phyloP scores from a whole-genome alignment of 768 basidiomycete genomes.

The Pholiota molesta region DNA sequence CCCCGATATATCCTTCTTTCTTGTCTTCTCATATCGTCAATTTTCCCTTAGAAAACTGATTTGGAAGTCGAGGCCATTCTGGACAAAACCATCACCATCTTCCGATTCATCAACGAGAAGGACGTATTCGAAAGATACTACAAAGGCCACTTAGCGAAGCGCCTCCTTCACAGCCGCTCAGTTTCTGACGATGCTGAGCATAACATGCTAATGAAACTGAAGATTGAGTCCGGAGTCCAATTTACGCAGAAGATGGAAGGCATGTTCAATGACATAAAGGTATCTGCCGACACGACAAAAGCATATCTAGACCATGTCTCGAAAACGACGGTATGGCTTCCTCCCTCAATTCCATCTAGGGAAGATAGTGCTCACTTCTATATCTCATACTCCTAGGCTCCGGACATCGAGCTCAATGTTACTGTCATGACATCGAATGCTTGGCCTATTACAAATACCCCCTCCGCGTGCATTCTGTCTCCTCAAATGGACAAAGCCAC shows the following conservation, averaged over 20 bases:
- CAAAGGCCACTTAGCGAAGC: conserved; percentile 93
- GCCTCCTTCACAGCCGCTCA: conserved; percentile 83
- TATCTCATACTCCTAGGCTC: conserved; percentile 48
- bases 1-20: not conserved
- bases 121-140: conserved; percentile 99
- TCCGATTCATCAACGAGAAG: conserved; percentile 93
- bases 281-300: conserved; percentile 81
- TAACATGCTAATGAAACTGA: conserved; percentile 96
- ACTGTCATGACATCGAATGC: conserved; percentile 96
- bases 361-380: conserved; percentile 10
- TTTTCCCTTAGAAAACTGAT: conserved; percentile 82
- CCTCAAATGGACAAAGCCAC: conserved; percentile 61
- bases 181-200: conserved; percentile 98
- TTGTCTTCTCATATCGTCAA: conserved; percentile 8
- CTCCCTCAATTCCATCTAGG: conserved; percentile 4
- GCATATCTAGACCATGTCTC: conserved; percentile 68
- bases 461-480: conserved; percentile 70
- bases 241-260: conserved; percentile 98
- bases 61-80: conserved; percentile 85
- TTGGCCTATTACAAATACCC: conserved; percentile 84
- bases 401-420: conserved; percentile 80
- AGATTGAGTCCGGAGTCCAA: conserved; percentile 93
- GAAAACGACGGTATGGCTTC: conserved; percentile 58
- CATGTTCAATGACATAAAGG: conserved; percentile 97
- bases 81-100: conserved; percentile 95